phyloP scores from a whole-genome alignment of 768 basidiomycete genomes.

The Hericium rajendrae region DNA sequence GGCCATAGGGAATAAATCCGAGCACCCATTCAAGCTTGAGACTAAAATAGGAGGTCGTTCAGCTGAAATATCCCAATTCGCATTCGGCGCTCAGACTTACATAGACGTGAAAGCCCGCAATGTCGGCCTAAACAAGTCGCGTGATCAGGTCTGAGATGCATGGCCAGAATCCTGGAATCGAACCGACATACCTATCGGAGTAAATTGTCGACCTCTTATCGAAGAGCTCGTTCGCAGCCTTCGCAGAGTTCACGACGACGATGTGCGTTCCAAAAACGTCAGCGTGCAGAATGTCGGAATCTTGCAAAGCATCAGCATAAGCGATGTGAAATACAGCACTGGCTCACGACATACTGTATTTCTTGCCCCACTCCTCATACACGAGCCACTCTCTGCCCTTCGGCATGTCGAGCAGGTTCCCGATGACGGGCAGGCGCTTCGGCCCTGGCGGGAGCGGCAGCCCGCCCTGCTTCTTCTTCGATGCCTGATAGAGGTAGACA shows the following conservation, averaged over 20 bases:
- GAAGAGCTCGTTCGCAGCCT: constrained; percentile 3
- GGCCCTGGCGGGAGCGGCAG: constrained; percentile 13
- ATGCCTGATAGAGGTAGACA: background rate
- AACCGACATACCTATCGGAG: background rate
- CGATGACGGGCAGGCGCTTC: constrained; percentile 7
- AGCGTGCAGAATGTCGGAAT: constrained; percentile 11
- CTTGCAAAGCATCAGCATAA: constrained; percentile 9
- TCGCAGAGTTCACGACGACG: constrained; percentile 27
- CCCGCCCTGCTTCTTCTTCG: background rate
- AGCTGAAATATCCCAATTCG: background rate
- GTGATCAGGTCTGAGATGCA: background rate
- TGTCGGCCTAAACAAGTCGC: background rate
- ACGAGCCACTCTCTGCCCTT: constrained; percentile 7
- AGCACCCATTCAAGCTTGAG: constrained; percentile 6
- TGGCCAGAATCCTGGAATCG: too few species aligned
- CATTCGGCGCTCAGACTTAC: background rate
- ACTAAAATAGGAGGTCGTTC: background rate
- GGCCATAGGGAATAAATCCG: background rate
- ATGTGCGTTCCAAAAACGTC: background rate
- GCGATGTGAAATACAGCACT: too few species aligned
- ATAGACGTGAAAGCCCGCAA: background rate
- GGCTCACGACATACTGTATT: constrained; percentile 7
- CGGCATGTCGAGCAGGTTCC: constrained; percentile 12
- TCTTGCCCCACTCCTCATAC: constrained; percentile 10
- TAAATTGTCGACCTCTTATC: constrained; percentile 3